Evolutionary conservation across 73 alveolate species (phyloP), one percentile per base, ranked within the genome.

Genomic region (Paramecium sexaurelia): DNA sequence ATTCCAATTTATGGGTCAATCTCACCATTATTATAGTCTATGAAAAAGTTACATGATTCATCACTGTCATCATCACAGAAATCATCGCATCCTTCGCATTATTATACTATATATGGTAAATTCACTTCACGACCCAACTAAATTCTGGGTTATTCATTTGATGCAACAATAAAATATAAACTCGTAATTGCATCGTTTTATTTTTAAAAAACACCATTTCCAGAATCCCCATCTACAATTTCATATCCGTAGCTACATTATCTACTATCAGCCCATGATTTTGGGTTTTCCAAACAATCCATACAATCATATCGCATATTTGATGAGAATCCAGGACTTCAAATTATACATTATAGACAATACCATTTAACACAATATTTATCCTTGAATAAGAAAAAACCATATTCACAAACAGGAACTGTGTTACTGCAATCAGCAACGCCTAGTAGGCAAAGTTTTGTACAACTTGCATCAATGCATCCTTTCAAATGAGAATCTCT

Each of bases 241-340:
- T 32, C 40, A 43, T 78, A 78, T 20, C 55, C 73, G 11, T 78
- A 78, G 8, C 47, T 78, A 6, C 90, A 78, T 43, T 29, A 41
- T 43, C 90, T 39, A 19, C 24, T 24, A 10, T 10, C 32, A 11
- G 24, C 90, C 90, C 90, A 78, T 24, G 26, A 36, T 0, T 7
- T 19, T 13, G 90, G 73, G 27, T 78, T 78, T 45, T 78, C 90
- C 1, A 5, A 36, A 78, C 90, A 78, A 40, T 78, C 90, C 90
- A 39, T 45, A 43, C 90, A 78, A 22, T 78, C 40, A 41, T 9
- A 24, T 22, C 83, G 90, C 26, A 26, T 41, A 41, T 35, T 37
- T 33, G 55, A 36, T 5, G 43, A 61, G 45, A 41, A 26, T 8
- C 43, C 55, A 7, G 40, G 90, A 32, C 43, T 78, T 29, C 11